A percentile compares a stretch with the other conserved stretches of the same genome.
Conservation (phyloP, 1,139 yeast species). For the Trichomonascaceae sp. region DNA sequence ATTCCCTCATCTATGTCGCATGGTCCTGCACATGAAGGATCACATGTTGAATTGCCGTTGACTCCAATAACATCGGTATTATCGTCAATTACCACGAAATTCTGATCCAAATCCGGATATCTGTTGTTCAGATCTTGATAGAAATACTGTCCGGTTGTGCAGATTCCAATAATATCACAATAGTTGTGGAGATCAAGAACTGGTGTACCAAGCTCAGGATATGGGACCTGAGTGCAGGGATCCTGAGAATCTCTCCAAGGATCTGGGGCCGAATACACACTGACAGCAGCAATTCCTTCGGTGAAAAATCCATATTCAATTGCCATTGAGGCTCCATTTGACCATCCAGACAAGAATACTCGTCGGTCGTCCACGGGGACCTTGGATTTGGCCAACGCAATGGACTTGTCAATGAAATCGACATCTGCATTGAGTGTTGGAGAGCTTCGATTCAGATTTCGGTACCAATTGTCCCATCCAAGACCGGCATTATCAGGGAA, state of each 20-base stretch:
- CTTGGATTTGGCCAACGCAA: constrained; percentile 3
- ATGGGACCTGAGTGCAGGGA: constrained; percentile 9
- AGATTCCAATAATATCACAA: constrained; percentile 8
- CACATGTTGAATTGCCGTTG: constrained; percentile 1
- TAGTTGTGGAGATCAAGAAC: constrained; percentile 7
- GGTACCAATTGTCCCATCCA: constrained; percentile 10
- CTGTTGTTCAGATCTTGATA: constrained; percentile 5
- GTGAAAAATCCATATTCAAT: constrained; percentile 6
- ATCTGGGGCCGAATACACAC: constrained; percentile 9
- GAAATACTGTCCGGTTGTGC: constrained; percentile 7
- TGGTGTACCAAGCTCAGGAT: constrained; percentile 6
- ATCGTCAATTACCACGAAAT: constrained; percentile 8
- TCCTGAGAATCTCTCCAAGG: constrained; percentile 6
- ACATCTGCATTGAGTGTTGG: constrained; percentile 7
- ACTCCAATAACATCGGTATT: neutral
- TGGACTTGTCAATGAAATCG: constrained; percentile 6
- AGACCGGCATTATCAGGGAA: constrained; percentile 5
- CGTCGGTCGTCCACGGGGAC: constrained; percentile 8
- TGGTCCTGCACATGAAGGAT: constrained; percentile 3
- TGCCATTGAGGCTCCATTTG: constrained; percentile 8
- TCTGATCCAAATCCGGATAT: constrained; percentile 3
- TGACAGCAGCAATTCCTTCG: constrained; percentile 8
- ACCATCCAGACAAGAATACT: constrained; percentile 8
- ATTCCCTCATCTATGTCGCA: constrained; percentile 3
- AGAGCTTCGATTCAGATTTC: constrained; percentile 6